Evolutionary conservation across 2,329 filamentous ascomycete genomes (phyloP), one percentile per base, ranked within the genome.

Genomic region (Cercospora janseana): DNA sequence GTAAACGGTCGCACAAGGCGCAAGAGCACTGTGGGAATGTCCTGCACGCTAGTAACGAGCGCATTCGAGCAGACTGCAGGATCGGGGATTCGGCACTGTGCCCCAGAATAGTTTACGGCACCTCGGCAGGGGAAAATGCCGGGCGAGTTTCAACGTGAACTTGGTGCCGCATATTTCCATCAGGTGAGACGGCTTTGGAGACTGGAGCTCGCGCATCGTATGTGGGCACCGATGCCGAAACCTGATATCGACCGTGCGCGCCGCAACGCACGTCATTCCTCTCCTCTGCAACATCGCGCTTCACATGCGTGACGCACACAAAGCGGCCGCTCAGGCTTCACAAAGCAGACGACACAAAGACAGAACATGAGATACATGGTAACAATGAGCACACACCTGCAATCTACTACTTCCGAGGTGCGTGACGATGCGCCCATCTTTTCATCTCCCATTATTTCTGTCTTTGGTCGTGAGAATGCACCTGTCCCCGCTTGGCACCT

Each of bases 311-410:
- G 31, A 46, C 31, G 31, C 44, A 24, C 44, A 46, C 32, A 37
- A 27, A 28, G 23, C 43, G 15, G 43, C 31, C 28, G 28, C 28
- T 8, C 18, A 26, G 21, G 42, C 18, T 34, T 29, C 41, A 44
- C 43, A 46, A 46, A 28, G 44, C 13, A 35, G 18, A 13, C 13
- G 21, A 38, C 21, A 46, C 44, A 46, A 46, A 46, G 44, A 46
- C 18, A 24, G 28, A 24, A 37, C 21, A 46, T 37, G 44, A 27
- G 38, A 29, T 37, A 6, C n/a, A 13, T 37, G 31, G 31, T 46
- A 27, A 27, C 44, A 37, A 28, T 43, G 40, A 29, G 31, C 10
- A 20, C 40, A 15, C 28, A 21, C 13, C 21, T 43, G 20, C 10
- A 13, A 21, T 34, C 21, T 16, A 46, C 15, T 21, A 46, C 23